Conservation (phyloP, 169 alveolate genomes). For the Eimeria acervulina region DNA sequence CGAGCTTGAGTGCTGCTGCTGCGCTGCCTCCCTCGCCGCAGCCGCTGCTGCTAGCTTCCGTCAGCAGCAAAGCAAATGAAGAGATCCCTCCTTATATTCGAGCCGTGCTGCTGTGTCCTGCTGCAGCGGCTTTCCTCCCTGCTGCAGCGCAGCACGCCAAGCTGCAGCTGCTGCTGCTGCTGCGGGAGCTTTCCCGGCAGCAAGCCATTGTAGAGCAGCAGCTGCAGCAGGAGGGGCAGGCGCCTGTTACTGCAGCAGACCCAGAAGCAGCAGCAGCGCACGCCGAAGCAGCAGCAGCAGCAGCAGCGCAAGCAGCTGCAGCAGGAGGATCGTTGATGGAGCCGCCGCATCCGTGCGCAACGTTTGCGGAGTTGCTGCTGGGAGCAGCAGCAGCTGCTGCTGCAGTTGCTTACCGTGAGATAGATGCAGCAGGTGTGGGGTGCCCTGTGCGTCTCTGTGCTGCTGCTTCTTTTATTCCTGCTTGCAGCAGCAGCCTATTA, state of each 20-base stretch:
- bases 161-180: conserved; percentile 74
- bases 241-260: conserved; percentile 51
- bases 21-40: conserved; percentile 77
- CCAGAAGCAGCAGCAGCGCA: no score
- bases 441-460: neutral
- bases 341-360: conserved; percentile 62
- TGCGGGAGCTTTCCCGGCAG: conserved; percentile 1
- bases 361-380: conserved; percentile 9
- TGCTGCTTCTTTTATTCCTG: conserved; percentile 14
- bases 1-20: conserved; percentile 47
- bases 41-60: conserved; percentile 80
- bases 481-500: conserved; percentile 54
- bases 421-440: neutral
- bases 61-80: conserved; percentile 40
- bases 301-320: neutral
- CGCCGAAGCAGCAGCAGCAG: neutral
- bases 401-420: neutral
- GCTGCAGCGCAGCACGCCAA: conserved; percentile 64
- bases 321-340: neutral
- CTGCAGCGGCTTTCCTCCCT: conserved; percentile 66
- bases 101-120: conserved; percentile 79
- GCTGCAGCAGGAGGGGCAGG: conserved; percentile 18
- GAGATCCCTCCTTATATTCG: conserved; percentile 71
- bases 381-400: conserved; percentile 44
- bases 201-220: neutral